These are phyloP conservation scores for Calonectria honghensis DNA, from an alignment of 2,329 filamentous ascomycete genomes.

Conservation along the genomic window DNA sequence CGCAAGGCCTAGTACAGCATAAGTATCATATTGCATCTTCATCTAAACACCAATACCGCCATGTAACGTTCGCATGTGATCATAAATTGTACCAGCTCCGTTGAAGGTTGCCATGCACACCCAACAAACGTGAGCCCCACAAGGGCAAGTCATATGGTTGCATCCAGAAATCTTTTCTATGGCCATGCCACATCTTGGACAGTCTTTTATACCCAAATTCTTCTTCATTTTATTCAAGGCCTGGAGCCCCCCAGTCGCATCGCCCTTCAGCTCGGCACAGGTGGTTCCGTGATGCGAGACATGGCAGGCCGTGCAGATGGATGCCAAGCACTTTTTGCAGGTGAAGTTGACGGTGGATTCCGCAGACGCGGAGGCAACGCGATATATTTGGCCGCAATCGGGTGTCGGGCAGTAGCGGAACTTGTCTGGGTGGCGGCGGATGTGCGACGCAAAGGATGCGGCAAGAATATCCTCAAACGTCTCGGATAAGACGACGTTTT, in stretches of 20 bases:
- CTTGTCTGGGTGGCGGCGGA: conserved; percentile 21
- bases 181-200: conserved; percentile 62
- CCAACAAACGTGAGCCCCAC: conserved; percentile 69
- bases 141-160: conserved; percentile 67
- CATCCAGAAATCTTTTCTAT: conserved; percentile 68
- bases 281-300: conserved; percentile 57
- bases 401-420: conserved; percentile 32
- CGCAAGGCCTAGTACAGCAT: neutral
- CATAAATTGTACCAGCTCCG: neutral
- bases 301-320: conserved; percentile 61
- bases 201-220: conserved; percentile 62
- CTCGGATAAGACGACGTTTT: conserved; percentile 9
- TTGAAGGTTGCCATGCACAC: conserved; percentile 63
- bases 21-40: neutral
- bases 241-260: conserved; percentile 50
- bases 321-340: conserved; percentile 61
- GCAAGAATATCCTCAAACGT: conserved; percentile 17
- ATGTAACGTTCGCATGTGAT: conserved; percentile 9
- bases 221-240: conserved; percentile 57
- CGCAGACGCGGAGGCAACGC: neutral
- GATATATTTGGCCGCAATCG: conserved; percentile 26
- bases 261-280: conserved; percentile 59
- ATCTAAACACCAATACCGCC: neutral
- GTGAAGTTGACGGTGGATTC: conserved; percentile 45
- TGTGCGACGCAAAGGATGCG: conserved; percentile 20